phyloP scores from a whole-genome alignment of 2,329 filamentous ascomycete genomes.

The Clarireedia paspali region DNA sequence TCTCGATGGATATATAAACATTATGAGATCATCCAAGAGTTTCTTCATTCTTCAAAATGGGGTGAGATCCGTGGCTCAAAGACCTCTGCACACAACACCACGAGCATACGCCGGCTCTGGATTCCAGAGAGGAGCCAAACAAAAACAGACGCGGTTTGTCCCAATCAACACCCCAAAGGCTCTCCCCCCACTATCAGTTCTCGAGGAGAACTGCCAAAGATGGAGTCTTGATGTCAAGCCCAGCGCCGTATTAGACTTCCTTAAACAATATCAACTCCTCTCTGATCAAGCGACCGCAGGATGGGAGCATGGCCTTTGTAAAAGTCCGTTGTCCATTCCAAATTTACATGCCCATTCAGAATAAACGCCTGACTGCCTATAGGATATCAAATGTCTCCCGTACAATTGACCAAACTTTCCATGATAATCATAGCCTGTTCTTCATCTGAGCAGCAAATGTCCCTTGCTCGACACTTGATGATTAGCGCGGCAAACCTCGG shows the following conservation, averaged over 20 bases:
- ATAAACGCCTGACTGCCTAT: not conserved
- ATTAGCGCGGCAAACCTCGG: constrained; percentile 23
- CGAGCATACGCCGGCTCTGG: not conserved
- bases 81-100: not conserved
- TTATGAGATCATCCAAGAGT: not conserved
- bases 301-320: constrained; percentile 20
- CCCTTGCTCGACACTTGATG: constrained; percentile 19
- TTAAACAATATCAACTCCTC: constrained; percentile 14
- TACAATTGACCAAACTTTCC: not conserved
- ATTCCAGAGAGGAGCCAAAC: not conserved
- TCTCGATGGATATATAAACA: not conserved
- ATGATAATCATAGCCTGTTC: too few relatives aligned
- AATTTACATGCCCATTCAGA: not conserved
- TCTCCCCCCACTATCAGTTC: too few relatives aligned
- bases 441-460: constrained; percentile 12
- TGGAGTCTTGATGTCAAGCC: constrained; percentile 21
- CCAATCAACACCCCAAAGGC: not conserved
- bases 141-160: not conserved
- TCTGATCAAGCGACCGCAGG: not conserved
- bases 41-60: not conserved
- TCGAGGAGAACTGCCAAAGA: not conserved
- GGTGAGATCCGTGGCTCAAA: not conserved
- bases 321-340: constrained; percentile 10
- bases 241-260: constrained; percentile 19
- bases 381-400: constrained; percentile 19